Base-by-base conservation (phyloP, 2,329 filamentous ascomycete genomes). In the Ceratocystis diversiconidia region DNA sequence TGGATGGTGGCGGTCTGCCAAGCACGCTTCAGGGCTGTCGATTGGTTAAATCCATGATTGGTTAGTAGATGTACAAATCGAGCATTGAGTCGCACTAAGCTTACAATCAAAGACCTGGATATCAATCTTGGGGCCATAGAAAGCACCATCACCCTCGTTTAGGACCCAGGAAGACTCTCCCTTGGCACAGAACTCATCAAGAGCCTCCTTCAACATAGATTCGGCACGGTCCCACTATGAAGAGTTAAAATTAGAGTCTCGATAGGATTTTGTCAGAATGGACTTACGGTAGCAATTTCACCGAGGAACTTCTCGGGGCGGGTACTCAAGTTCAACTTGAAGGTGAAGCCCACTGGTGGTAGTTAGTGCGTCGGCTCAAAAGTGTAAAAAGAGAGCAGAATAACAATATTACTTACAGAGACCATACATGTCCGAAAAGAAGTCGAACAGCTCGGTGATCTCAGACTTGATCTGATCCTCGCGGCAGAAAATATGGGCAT, bases 91-190 rank as follows among this genome's bases (percentile, higher is more conserved):
- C 17, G 55, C 2, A 46, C 1, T 19, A 15, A 32, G 28, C 63
- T 61, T 61, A 65, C 66, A 69, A 55, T 69, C 68, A 61, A 69
- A 87, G 72, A 99, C 92, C 68, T 90, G 95, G 73, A 99, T 94
- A 72, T 99, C 94, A 71, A 97, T 96, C 83, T 99, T 99, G 63
- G 94, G 94, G 1, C 94, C 94, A 75, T 99, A 99, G 78, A 97
- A 99, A 64, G 94, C 94, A 73, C 94, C 94, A 71, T 99, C 94
- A 66, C 92, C 94, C 68, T 90, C 88, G 76, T 97, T 96, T 63
- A 96, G 80, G 74, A 90, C 88, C 94, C 94, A 99, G 69, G 85
- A 79, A 43, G 85, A 81, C 68, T 86, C 83, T 44, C 75, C 75
- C 66, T 75, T 74, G 22, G 76, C 77, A 66, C 84, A 81, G 75